These are phyloP conservation scores for Lathyrus aphaca DNA, from an alignment of 306 rosid species.

Conservation along the genomic window DNA sequence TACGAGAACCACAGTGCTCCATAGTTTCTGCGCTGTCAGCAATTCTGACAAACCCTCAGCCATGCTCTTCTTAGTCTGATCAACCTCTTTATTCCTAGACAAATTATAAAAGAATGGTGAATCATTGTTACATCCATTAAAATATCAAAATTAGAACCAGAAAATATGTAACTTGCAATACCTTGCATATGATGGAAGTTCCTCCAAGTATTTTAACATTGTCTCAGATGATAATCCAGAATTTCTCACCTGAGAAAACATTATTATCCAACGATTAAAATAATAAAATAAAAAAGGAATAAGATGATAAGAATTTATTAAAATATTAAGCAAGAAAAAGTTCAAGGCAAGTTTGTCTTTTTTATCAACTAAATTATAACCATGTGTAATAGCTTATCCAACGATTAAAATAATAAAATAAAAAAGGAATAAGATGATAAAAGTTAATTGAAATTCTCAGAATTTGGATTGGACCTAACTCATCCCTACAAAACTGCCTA, in stretches of 20 bases:
- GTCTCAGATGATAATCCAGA: constrained; percentile 42
- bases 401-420: constrained; percentile 28
- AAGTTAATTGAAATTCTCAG: constrained; percentile 7
- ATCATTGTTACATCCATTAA: constrained; percentile 21
- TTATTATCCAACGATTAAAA: constrained; percentile 36
- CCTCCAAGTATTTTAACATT: constrained; percentile 52
- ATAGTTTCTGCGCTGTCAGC: constrained; percentile 56
- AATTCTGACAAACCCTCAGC: constrained; percentile 65
- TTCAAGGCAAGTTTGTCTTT: constrained; percentile 12
- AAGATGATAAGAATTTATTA: constrained; percentile 14
- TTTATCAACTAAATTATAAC: constrained; percentile 12
- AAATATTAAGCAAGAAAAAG: constrained; percentile 15
- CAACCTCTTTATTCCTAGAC: constrained; percentile 63
- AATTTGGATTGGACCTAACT: too few relatives aligned
- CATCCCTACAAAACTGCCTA: too few relatives aligned
- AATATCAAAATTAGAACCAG: constrained; percentile 29
- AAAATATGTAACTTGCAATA: constrained; percentile 34
- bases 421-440: not conserved
- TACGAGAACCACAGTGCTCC: constrained; percentile 78
- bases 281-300: not conserved
- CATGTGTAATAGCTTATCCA: constrained; percentile 8
- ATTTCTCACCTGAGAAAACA: constrained; percentile 58
- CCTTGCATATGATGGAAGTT: constrained; percentile 57
- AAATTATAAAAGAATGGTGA: constrained; percentile 36
- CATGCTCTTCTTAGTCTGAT: constrained; percentile 49